These are phyloP conservation scores for Coemansia sp. DNA, from an alignment of 192 early-diverging fungal species.

Conservation along the genomic window DNA sequence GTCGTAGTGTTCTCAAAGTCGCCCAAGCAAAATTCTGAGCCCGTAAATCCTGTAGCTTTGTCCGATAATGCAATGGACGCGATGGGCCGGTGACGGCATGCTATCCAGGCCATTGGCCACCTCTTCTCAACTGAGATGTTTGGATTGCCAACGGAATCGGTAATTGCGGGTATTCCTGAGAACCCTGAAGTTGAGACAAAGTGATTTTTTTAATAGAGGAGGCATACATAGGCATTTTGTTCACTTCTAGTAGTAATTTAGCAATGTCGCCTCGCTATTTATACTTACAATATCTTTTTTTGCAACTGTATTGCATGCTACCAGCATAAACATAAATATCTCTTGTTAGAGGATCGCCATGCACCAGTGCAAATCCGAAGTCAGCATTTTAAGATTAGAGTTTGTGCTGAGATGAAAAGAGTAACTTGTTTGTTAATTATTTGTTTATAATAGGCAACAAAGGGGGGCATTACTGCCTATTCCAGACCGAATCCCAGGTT, in stretches of 20 bases:
- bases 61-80: conserved; percentile 70
- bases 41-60: conserved; percentile 58
- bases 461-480: neutral
- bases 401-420: neutral
- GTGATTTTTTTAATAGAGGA: neutral
- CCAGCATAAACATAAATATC: no score
- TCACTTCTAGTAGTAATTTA: no score
- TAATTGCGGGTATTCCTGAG: conserved; percentile 29
- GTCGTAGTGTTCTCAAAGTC: no score
- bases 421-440: neutral
- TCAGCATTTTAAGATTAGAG: neutral
- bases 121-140: conserved; percentile 57
- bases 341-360: neutral
- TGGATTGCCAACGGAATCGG: conserved; percentile 38
- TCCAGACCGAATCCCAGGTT: neutral
- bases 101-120: conserved; percentile 69
- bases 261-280: no score
- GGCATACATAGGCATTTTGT: no score
- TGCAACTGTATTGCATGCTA: neutral
- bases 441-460: neutral
- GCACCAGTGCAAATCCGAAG: neutral
- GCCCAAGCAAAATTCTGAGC: conserved; percentile 68
- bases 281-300: no score
- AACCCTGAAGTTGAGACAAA: conserved; percentile 35
- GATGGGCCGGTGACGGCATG: conserved; percentile 68